Base-by-base conservation (phyloP, 1,284 basidiomycete species). In the Tylopilus sp. region DNA sequence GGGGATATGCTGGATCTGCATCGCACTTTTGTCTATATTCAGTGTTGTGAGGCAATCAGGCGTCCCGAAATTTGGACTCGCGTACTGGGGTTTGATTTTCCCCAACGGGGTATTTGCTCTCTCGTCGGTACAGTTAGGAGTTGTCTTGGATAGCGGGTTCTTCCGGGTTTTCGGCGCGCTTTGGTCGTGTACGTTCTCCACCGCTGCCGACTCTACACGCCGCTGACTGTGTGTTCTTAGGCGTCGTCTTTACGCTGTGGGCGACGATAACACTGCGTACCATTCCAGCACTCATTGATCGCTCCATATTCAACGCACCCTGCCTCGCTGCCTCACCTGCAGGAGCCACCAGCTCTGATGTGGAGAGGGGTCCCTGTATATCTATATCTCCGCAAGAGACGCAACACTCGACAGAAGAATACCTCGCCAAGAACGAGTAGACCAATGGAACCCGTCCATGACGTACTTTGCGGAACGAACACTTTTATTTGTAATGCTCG, bases 41-140 rank as follows among this genome's bases (percentile, higher is more conserved):
- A 59, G 66, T 35, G 66, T 71, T 25, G 25, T 64, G 19, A 58
- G n/a, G 36, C 52, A 53, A 25, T 56, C 57, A 2, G 57, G 60
- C 18, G 35, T 41, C 13, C 61, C 74, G 13, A 65, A 65, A 2
- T 78, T 77, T 52, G 67, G 65, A 8, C 55, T 78, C 48, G 62
- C 71, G 1, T 77, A 73, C 54, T 78, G 76, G 75, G 75, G 75
- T 11, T 62, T 77, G 43, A 65, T 78, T 57, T 78, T 78, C 65
- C 75, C 75, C 30, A 77, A 75, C 55, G 70, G 76, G 21, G 74
- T 75, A 3, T 79, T 72, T 47, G 71, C 75, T 3, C 59, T 76
- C 3, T 62, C 77, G 15, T 74, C 75, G 2, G 70, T 75, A 7
- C 66, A 74, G 39, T 64, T 81, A 7, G 73, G 71, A 6, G 65